Evolutionary conservation across 495 filamentous ascomycete species (phyloP).

Genomic region (Penicillium taxi): DNA sequence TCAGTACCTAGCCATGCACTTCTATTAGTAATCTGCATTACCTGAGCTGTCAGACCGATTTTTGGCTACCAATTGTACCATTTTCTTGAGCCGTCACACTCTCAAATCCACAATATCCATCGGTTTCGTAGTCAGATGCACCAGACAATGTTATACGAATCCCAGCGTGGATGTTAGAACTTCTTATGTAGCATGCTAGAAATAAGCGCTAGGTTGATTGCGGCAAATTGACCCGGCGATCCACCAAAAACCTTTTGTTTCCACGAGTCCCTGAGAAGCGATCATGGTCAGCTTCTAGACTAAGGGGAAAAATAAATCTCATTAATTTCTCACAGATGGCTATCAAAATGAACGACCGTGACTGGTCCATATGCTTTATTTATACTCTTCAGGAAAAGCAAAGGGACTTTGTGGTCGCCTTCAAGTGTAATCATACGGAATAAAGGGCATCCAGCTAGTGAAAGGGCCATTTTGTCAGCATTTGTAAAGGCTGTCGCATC

Average conservation of each 20-base stretch:
- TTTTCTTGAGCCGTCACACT: conserved; percentile 77
- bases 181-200: conserved; percentile 60
- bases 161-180: conserved; percentile 82
- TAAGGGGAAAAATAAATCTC: too few species aligned
- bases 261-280: conserved; percentile 49
- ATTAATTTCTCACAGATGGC: conserved; percentile 49
- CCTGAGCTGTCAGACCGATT: neutral
- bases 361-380: conserved; percentile 59
- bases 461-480: conserved; percentile 40
- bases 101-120: conserved; percentile 74
- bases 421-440: conserved; percentile 62
- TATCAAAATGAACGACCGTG: conserved; percentile 66
- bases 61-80: conserved; percentile 54
- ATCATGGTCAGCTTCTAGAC: neutral
- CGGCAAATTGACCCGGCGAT: conserved; percentile 53
- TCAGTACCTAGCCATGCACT: conserved; percentile 25
- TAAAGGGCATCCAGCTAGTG: conserved; percentile 49
- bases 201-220: conserved; percentile 79
- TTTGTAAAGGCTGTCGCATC: conserved; percentile 45
- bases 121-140: conserved; percentile 69
- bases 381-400: conserved; percentile 56
- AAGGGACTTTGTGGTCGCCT: conserved; percentile 57
- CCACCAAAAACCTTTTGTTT: conserved; percentile 64
- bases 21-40: neutral
- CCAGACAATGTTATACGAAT: conserved; percentile 72